Evolutionary conservation across 2,329 filamentous ascomycete species (phyloP).

Genomic region (Aspergillus aculeatinus): DNA sequence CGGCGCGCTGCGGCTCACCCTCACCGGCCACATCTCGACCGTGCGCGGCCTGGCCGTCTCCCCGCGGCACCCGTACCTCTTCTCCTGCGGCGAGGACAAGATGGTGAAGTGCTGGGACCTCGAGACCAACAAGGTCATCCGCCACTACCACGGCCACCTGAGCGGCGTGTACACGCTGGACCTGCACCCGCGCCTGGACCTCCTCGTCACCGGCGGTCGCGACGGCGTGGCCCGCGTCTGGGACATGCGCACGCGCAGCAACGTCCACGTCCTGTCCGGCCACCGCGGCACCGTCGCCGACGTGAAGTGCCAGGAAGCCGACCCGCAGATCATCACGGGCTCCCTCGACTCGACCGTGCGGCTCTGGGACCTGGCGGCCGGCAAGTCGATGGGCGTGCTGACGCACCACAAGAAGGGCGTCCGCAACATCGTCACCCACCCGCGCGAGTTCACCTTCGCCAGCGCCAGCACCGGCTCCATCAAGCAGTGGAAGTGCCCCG

Average conservation of each 20-base stretch:
- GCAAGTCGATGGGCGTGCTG: constrained; percentile 91
- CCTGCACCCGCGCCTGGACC: constrained; percentile 91
- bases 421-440: constrained; percentile 77
- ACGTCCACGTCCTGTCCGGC: constrained; percentile 88
- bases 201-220: constrained; percentile 89
- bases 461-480: constrained; percentile 88
- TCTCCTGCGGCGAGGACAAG: constrained; percentile 97
- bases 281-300: constrained; percentile 90
- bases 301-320: constrained; percentile 89
- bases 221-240: constrained; percentile 94
- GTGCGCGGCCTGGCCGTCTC: constrained; percentile 90
- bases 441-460: constrained; percentile 93
- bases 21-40: constrained; percentile 93
- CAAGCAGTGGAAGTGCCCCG: constrained; percentile 99
- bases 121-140: constrained; percentile 98
- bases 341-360: constrained; percentile 89
- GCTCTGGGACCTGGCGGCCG: constrained; percentile 92
- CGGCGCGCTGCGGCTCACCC: constrained; percentile 76
- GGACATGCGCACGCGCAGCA: constrained; percentile 97
- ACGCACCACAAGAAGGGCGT: constrained; percentile 99
- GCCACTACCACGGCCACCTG: constrained; percentile 95
- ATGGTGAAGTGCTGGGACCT: constrained; percentile 99
- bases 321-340: constrained; percentile 91
- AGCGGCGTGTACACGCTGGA: constrained; percentile 92
- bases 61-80: constrained; percentile 90